Evolutionary conservation across 768 basidiomycete genomes (phyloP).

Genomic region (Tylopilus sp.): DNA sequence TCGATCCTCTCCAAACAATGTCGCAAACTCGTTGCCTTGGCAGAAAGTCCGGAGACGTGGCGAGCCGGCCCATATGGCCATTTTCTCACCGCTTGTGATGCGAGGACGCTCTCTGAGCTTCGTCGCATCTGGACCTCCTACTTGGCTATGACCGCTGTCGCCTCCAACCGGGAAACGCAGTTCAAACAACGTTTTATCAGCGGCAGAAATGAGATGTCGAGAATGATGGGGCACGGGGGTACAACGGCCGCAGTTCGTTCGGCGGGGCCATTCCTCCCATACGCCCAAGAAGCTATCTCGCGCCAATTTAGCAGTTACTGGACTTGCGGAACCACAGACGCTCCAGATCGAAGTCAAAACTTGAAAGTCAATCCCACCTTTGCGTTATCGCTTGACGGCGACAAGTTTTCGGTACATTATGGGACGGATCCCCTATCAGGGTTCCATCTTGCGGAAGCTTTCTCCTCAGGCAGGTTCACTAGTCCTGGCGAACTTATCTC

Average conservation of each 20-base stretch:
- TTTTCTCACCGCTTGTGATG: conserved; percentile 21
- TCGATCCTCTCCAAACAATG: conserved; percentile 23
- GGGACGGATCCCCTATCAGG: conserved; percentile 27
- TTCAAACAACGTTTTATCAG: conserved; percentile 11
- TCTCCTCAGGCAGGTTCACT: conserved; percentile 10
- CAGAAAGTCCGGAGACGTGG: conserved; percentile 18
- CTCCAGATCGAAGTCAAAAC: not conserved
- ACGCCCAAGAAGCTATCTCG: not conserved
- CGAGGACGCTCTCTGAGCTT: conserved; percentile 18
- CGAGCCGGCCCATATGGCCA: conserved; percentile 23
- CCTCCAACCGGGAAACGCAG: conserved; percentile 2
- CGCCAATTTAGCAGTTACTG: conserved; percentile 24
- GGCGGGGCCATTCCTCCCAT: conserved; percentile 21
- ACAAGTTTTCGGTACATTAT: conserved; percentile 27
- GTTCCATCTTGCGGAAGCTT: conserved; percentile 30
- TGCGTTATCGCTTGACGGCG: conserved; percentile 24
- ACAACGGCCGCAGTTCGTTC: conserved; percentile 21
- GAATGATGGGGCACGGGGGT: not conserved
- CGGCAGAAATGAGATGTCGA: conserved; percentile 9
- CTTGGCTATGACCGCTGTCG: conserved; percentile 2
- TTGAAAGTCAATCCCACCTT: conserved; percentile 28
- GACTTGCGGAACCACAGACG: conserved; percentile 18
- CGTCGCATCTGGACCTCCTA: conserved; percentile 22
- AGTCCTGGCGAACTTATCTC: not conserved
- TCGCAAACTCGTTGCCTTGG: conserved; percentile 22